A percentile compares a stretch with the other conserved stretches of the same genome.
Evolutionary conservation across 768 basidiomycete genomes (phyloP).

Genomic region (Asterophora parasitica): DNA sequence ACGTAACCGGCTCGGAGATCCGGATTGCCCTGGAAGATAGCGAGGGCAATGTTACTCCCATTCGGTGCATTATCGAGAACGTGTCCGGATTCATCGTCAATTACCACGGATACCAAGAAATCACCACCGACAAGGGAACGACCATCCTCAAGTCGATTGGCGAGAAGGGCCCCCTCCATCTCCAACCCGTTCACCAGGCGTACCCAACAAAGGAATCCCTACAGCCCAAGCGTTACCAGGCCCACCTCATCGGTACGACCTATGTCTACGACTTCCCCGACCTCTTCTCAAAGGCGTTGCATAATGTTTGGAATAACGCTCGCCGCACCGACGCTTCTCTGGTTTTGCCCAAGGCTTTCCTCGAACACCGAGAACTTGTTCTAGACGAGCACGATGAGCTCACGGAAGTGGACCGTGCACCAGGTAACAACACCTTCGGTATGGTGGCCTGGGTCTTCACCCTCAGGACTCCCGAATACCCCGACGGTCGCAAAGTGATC

Average conservation of each 20-base stretch:
- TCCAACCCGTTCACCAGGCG: conserved; percentile 88
- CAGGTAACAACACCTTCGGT: conserved; percentile 92
- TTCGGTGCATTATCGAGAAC: conserved; percentile 97
- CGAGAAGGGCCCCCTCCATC: conserved; percentile 93
- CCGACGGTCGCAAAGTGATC: conserved; percentile 79
- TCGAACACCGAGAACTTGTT: conserved; percentile 87
- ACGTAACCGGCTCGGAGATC: conserved; percentile 97
- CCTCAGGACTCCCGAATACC: conserved; percentile 87
- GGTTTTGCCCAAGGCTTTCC: conserved; percentile 67
- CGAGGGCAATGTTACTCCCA: conserved; percentile 92
- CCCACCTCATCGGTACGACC: conserved; percentile 96
- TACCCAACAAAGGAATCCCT: conserved; percentile 98
- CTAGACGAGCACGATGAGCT: conserved; percentile 91
- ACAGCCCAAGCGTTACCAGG: conserved; percentile 98
- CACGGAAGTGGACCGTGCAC: conserved; percentile 84
- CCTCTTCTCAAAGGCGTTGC: conserved; percentile 94
- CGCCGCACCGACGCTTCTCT: conserved; percentile 61
- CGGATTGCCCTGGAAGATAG: conserved; percentile 91
- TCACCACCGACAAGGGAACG: conserved; percentile 91
- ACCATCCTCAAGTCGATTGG: conserved; percentile 97
- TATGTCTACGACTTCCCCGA: conserved; percentile 99
- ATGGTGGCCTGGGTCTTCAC: conserved; percentile 99
- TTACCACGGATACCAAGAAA: conserved; percentile 97
- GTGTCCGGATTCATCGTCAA: conserved; percentile 99
- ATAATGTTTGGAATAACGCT: conserved; percentile 84